phyloP scores from a whole-genome alignment of 176 grass and related monocot species.

The Aegilops bicornis region DNA sequence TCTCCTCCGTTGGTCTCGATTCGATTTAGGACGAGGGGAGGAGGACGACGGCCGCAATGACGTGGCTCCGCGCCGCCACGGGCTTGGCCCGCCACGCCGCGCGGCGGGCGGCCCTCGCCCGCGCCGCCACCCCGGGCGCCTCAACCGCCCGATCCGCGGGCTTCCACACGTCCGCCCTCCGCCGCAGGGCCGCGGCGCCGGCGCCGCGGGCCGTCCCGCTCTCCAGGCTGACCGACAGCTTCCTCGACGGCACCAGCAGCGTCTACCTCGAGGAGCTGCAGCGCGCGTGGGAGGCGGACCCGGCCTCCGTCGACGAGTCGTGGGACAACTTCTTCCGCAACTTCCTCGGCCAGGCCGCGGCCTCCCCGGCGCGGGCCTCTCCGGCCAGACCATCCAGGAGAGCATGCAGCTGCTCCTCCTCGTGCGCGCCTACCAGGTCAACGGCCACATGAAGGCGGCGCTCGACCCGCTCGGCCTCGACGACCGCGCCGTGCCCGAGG shows the following conservation, averaged over 20 bases:
- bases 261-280: constrained; percentile 88
- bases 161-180: constrained; percentile 47
- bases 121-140: neutral
- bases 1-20: neutral
- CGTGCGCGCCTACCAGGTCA: constrained; percentile 86
- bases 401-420: constrained; percentile 82
- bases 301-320: constrained; percentile 68
- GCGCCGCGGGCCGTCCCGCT: constrained; percentile 64
- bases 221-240: constrained; percentile 66
- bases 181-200: constrained; percentile 39
- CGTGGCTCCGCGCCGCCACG: constrained; percentile 74
- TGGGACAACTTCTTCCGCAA: constrained; percentile 95
- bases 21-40: neutral
- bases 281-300: constrained; percentile 71
- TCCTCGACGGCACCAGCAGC: constrained; percentile 81
- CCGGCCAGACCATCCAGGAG: constrained; percentile 85
- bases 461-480: constrained; percentile 80
- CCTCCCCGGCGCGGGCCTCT: constrained; percentile 31
- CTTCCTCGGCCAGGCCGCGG: constrained; percentile 57
- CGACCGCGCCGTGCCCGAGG: constrained; percentile 51
- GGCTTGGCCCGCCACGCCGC: constrained; percentile 53
- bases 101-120: constrained; percentile 44
- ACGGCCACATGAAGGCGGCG: constrained; percentile 84
- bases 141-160: constrained; percentile 4
- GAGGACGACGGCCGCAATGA: constrained; percentile 16